Conservation (phyloP, 495 filamentous ascomycete species). For the Penicillium salamii region DNA sequence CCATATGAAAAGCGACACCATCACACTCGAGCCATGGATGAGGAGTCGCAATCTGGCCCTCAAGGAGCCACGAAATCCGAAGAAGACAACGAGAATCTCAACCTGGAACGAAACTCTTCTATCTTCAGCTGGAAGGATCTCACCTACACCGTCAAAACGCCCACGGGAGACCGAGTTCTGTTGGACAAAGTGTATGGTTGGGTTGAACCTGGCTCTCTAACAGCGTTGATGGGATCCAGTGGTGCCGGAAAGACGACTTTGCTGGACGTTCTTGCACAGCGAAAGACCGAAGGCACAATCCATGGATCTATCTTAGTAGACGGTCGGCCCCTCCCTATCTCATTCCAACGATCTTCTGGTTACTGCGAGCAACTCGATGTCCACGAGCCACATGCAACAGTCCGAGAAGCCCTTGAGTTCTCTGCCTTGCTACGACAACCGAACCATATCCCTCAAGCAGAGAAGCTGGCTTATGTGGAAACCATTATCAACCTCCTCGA, state of each 20-base stretch:
- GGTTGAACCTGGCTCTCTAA: constrained; percentile 82
- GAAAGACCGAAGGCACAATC: constrained; percentile 85
- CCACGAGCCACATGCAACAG: constrained; percentile 56
- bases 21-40: constrained; percentile 11
- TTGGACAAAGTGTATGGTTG: constrained; percentile 82
- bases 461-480: constrained; percentile 61
- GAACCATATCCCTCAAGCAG: constrained; percentile 43
- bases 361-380: constrained; percentile 63
- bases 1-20: constrained; percentile 22
- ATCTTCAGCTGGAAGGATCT: constrained; percentile 63
- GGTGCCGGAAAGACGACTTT: constrained; percentile 66
- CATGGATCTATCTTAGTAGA: constrained; percentile 83
- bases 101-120: constrained; percentile 47
- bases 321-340: constrained; percentile 69
- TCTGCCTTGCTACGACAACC: constrained; percentile 57
- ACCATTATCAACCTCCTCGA: constrained; percentile 58
- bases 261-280: constrained; percentile 54
- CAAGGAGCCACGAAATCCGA: neutral
- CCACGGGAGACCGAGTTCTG: constrained; percentile 42
- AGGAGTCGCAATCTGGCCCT: constrained; percentile 17
- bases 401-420: constrained; percentile 61
- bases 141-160: constrained; percentile 50
- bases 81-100: neutral
- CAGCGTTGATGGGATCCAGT: constrained; percentile 68
- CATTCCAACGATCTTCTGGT: constrained; percentile 71